These are phyloP conservation scores for Magnaporthiopsis incrustans DNA, from an alignment of 2,329 filamentous ascomycete species.

Conservation along the genomic window DNA sequence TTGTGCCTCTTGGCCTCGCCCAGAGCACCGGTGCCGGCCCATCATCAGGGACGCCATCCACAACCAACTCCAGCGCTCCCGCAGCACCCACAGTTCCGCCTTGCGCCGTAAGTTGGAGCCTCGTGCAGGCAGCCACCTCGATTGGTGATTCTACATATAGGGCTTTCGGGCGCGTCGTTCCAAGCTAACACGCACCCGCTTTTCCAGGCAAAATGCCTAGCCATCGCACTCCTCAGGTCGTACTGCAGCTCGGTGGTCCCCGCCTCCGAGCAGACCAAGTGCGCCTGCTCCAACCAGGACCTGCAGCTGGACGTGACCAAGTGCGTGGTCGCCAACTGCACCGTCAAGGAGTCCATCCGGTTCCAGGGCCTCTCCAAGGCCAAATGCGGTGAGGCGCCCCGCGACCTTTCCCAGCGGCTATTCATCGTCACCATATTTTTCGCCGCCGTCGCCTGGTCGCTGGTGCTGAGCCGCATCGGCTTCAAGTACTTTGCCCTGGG, in stretches of 20 bases:
- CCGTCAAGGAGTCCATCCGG: constrained; percentile 7
- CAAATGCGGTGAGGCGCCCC: constrained; percentile 17
- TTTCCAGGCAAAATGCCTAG: too few relatives aligned
- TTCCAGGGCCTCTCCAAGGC: constrained; percentile 14
- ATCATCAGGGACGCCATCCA: too few relatives aligned
- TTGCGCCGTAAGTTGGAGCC: too few relatives aligned
- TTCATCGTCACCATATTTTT: constrained; percentile 22
- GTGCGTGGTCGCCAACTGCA: constrained; percentile 10
- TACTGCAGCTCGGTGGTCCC: background rate
- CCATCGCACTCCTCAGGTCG: background rate
- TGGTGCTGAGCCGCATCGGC: constrained; percentile 29
- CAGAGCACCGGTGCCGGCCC: too few relatives aligned
- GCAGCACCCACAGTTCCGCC: too few relatives aligned
- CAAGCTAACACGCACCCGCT: too few relatives aligned
- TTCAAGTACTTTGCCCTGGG: constrained; percentile 24
- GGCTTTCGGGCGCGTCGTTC: too few relatives aligned
- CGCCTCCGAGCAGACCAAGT: constrained; percentile 6
- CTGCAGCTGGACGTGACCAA: background rate
- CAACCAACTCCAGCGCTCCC: too few relatives aligned
- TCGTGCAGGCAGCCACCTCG: too few relatives aligned
- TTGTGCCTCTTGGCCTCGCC: too few relatives aligned
- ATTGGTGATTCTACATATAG: too few relatives aligned
- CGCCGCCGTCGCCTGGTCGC: constrained; percentile 25
- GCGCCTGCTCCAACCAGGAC: constrained; percentile 7
- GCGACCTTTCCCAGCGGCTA: constrained; percentile 23